Base-by-base conservation (phyloP, 257 asterid species). In the Schizonepeta tenuifolia region DNA sequence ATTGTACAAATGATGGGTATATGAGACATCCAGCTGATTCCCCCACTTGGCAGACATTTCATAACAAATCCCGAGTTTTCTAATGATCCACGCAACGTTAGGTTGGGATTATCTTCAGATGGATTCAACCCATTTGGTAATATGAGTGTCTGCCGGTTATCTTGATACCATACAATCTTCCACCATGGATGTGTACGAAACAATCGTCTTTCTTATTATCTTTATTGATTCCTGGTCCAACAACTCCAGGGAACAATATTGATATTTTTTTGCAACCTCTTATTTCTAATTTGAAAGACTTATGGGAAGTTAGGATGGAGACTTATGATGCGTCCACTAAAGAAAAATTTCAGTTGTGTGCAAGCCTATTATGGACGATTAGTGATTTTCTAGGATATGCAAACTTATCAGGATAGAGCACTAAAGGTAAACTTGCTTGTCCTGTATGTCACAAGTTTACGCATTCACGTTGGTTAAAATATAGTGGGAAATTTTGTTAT, bases 1-100 rank as follows among this genome's bases (percentile, higher is more conserved):
- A 54, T 26, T 59, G 59, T 47, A 66, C 46, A 12, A 66, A 66
- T 1, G 71, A 66, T 66, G 71, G 71, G n/a, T 2, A 47, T 1
- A 51, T 67, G 62, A 67, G 62, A 33, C 72, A 67, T 67, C 72
- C 72, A 0, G 60, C 55, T 4, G 60, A 66, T 28, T 46, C 46
- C n/a, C 44, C 43, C 4, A 9, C 28, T 26, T 66, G 71, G 71
- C 24, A 46, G 2, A 28, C 58, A 26, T 28, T 66, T 28, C 47
- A 66, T 46, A n/a, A 14, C 17, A 46, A 14, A 12, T 66, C 71
- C 71, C 1, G 31, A 47, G 12, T 66, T 66, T 28, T 41, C 71
- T 9, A 46, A 9, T 1, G 71, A 66, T 49, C 64, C 21, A 57
- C 41, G 64, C 10, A 57, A 57, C 0, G 20, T 57, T 0, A 26